Evolutionary conservation across 139 green algal species (phyloP), one percentile per base, ranked within the genome.

Genomic region (Chlamydomonas eustigma): DNA sequence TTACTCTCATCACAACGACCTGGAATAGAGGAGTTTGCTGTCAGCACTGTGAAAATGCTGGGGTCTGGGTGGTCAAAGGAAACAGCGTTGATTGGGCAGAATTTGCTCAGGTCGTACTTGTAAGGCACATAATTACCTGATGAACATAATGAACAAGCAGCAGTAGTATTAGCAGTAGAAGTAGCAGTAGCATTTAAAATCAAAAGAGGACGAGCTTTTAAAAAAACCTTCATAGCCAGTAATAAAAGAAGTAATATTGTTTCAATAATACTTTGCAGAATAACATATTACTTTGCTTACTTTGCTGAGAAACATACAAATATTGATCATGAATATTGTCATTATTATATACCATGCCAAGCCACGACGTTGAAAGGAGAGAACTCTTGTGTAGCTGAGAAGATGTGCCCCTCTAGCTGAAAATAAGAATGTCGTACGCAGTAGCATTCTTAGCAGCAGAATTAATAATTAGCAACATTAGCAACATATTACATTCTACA

Each of bases 11-110:
- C 58, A 69, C 25, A 34, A 32, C 31, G n/a, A 28, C 35, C 5
- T 75, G 68, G 34, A 8, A 34, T 64, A 38, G 37, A 12, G 12
- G 89, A 92, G 18, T 89, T 88, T 39, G 87, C 90, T 3, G 93
- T 97, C 39, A 97, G 84, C 37, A 97, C 92, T 1, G 94, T 98
- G 91, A 98, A 98, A 74, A 98, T 97, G 75, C 87, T 95, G 28
- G 94, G 94, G 80, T 98, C 94, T 2, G 93, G 85, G 74, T 86
- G 84, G 79, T 90, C 85, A 67, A 86, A 90, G 1, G 76, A 37
- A 12, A 88, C 85, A 1, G 85, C 35, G 73, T 96, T 96, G 22
- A 97, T 77, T n/a, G 93, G 91, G 77, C 90, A 94, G 84, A 96
- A 95, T 8, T 74, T 86, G 22, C 79, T 81, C 5, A 91, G 68